Evolutionary conservation across 192 early-diverging fungal genomes (phyloP).

Genomic region (Linnemannia exigua): DNA sequence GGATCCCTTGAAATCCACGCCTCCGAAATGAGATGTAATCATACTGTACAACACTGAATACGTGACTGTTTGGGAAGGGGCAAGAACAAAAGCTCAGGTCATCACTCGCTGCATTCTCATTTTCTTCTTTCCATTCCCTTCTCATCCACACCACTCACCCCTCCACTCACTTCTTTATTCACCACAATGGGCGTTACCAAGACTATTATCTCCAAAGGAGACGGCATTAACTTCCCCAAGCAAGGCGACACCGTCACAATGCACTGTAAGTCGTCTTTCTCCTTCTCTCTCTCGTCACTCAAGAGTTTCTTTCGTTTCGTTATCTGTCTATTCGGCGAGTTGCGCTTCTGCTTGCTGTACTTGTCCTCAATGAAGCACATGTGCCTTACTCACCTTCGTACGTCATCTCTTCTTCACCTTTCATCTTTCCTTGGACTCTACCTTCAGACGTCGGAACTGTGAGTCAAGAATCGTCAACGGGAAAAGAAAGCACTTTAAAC

Average conservation of each 20-base stretch:
- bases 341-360: not conserved
- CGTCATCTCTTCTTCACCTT: not conserved
- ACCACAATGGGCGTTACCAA: slow-evolving; percentile 46
- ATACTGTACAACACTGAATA: no score
- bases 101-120: not conserved
- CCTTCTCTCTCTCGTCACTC: slow-evolving; percentile 34
- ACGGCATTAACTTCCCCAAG: slow-evolving; percentile 57
- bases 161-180: not conserved
- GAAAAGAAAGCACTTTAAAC: no score
- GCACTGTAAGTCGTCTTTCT: slow-evolving; percentile 66
- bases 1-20: not conserved
- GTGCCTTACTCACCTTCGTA: not conserved
- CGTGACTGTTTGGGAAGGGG: slow-evolving; percentile 3
- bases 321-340: not conserved
- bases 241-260: slow-evolving; percentile 67
- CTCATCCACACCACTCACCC: not conserved
- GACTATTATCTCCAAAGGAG: slow-evolving; percentile 16
- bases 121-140: not conserved
- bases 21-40: not conserved
- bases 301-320: slow-evolving; percentile 3
- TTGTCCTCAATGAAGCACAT: not conserved
- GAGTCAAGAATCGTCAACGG: not conserved
- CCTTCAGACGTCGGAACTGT: slow-evolving; percentile 45
- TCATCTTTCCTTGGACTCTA: not conserved
- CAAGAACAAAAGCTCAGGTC: not conserved